Evolutionary conservation across 1,139 yeast species (phyloP), one percentile per base, ranked within the genome.

Genomic region (Taphrina wiesneri): DNA sequence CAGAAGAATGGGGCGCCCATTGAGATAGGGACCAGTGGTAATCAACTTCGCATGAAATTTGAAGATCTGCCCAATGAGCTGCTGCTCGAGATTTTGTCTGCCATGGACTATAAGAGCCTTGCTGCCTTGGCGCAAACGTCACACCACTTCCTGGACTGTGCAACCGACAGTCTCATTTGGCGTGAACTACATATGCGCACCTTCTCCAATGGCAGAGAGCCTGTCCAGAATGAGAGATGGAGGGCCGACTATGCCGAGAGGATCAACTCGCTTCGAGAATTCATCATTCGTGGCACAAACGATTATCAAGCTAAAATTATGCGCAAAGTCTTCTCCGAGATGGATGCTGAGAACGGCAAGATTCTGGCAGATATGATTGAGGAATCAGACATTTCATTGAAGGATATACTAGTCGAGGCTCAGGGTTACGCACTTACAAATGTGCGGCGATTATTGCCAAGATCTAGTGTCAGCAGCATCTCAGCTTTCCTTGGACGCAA

Each of bases 21-120:
- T 32, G 36, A 32, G 36, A 32, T n/a, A n/a, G n/a, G n/a, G n/a
- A n/a, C n/a, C n/a, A n/a, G n/a, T n/a, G n/a, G n/a, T n/a, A 34
- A 34, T 34, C 47, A 11, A 17, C 7, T 17, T 19, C 23, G 32
- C 21, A 49, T 49, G 62, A 45, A 19, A 28, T 43, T 60, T n/a
- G 49, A 36, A 30, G 51, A 25, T 13, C 15, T 60, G 21, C 64
- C 64, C 2, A 54, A n/a, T 21, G 64, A 60, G 52, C 28, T 60
- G 34, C 51, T 60, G 19, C 36, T 39, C 64, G 57, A 60, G 19
- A 30, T 60, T 28, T 30, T 51, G n/a, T 25, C 57, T 4, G 21
- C 17, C n/a, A 17, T 60, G 28, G 64, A 60, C 32, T 51, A 51
- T 17, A 21, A 45, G 15, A 60, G 64, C 21, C 32, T 51, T 13